Conservation (phyloP, 768 basidiomycete genomes). For the Agaricus blazei region DNA sequence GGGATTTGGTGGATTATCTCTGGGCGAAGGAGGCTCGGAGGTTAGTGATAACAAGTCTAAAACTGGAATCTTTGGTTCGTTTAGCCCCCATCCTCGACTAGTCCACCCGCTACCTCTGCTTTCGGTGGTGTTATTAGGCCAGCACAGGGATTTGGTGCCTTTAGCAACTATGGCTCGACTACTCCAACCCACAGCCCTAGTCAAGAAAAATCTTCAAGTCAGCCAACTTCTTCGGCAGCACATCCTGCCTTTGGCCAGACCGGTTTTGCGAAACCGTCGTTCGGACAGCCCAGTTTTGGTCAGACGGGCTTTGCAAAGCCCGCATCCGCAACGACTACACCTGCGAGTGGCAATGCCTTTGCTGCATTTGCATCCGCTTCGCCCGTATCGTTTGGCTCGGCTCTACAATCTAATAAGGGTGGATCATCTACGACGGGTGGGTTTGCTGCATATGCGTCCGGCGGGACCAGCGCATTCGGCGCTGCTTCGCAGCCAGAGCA, state of each 20-base stretch:
- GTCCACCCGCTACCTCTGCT: conserved; percentile 17
- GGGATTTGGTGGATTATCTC: conserved; percentile 31
- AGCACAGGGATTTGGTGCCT: conserved; percentile 31
- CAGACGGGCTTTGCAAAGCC: conserved; percentile 15
- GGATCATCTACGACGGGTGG: conserved; percentile 2
- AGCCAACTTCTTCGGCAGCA: conserved; percentile 16
- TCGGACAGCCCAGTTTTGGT: conserved; percentile 29
- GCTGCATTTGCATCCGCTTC: conserved; percentile 12
- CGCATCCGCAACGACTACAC: conserved; percentile 6
- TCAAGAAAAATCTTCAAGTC: conserved; percentile 12
- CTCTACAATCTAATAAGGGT: neutral
- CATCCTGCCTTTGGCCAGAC: conserved; percentile 13
- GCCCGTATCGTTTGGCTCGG: conserved; percentile 7
- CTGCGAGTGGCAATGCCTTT: conserved; percentile 12
- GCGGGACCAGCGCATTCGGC: conserved; percentile 9
- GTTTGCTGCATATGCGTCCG: conserved; percentile 17
- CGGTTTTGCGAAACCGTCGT: conserved; percentile 25
- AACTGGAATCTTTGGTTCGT: conserved; percentile 33
- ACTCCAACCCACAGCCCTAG: neutral
- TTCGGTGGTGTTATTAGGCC: conserved; percentile 29
- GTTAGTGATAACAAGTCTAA: conserved; percentile 22
- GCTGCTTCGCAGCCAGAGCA: neutral
- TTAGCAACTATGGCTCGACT: conserved; percentile 19
- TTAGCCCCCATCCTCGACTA: conserved; percentile 20
- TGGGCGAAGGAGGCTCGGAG: conserved; percentile 24